These are phyloP conservation scores for Penicillium flavigenum DNA, from an alignment of 495 filamentous ascomycete species.

Conservation along the genomic window DNA sequence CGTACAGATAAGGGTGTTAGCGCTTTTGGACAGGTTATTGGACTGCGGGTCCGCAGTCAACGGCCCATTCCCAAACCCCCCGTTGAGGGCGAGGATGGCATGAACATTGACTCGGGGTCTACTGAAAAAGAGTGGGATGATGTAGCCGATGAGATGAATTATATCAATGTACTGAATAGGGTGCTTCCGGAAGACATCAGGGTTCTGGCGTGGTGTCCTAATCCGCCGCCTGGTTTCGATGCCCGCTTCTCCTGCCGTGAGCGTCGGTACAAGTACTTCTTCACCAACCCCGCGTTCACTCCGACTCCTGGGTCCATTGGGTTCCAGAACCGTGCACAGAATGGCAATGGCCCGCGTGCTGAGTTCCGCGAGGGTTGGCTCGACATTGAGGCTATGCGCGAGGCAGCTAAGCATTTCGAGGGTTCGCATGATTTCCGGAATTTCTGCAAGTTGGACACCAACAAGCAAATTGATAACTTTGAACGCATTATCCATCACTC, in stretches of 20 bases:
- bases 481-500: conserved; percentile 71
- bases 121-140: conserved; percentile 62
- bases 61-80: conserved; percentile 48
- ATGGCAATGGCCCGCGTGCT: conserved; percentile 23
- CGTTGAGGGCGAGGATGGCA: conserved; percentile 23
- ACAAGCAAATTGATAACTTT: conserved; percentile 83
- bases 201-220: conserved; percentile 89
- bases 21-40: conserved; percentile 95
- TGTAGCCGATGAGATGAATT: conserved; percentile 77
- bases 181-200: conserved; percentile 87
- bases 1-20: conserved; percentile 91
- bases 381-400: conserved; percentile 81
- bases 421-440: conserved; percentile 94
- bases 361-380: conserved; percentile 58
- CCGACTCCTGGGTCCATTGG: conserved; percentile 51
- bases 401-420: conserved; percentile 73
- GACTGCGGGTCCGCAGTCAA: conserved; percentile 75
- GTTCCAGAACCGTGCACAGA: conserved; percentile 27
- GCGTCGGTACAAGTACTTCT: conserved; percentile 91
- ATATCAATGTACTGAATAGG: conserved; percentile 76
- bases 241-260: conserved; percentile 92
- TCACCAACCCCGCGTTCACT: conserved; percentile 85
- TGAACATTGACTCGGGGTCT: conserved; percentile 28
- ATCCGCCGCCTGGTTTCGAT: conserved; percentile 73
- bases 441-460: conserved; percentile 87